Percentiles rank a stretch among this genome's conserved stretches.
Evolutionary conservation across 2,329 filamentous ascomycete genomes (phyloP).

Genomic region (Pseudogymnoascus sp.): DNA sequence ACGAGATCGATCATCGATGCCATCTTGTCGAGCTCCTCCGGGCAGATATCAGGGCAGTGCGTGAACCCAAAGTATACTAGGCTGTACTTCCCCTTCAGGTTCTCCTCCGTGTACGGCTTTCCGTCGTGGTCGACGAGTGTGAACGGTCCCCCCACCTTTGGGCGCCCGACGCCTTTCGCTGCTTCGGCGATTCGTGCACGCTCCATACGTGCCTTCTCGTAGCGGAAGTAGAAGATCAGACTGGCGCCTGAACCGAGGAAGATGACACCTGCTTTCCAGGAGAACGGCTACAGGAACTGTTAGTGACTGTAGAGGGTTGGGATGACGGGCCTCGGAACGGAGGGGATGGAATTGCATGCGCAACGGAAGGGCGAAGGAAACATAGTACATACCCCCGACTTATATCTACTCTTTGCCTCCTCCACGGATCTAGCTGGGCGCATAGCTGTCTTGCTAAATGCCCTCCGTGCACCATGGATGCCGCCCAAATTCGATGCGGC

Average conservation of each 20-base stretch:
- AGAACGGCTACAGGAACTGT: slow-evolving; percentile 64
- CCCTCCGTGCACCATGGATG: slow-evolving; percentile 11
- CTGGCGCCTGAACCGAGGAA: slow-evolving; percentile 74
- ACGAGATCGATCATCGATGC: slow-evolving; percentile 82
- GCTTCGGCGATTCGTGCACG: slow-evolving; percentile 84
- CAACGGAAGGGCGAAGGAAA: not conserved
- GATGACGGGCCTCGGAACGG: not conserved
- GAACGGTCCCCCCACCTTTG: slow-evolving; percentile 89
- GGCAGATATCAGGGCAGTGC: slow-evolving; percentile 97
- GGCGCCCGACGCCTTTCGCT: slow-evolving; percentile 84
- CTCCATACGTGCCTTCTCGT: slow-evolving; percentile 87
- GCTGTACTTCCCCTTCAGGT: slow-evolving; percentile 81
- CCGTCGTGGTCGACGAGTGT: slow-evolving; percentile 76
- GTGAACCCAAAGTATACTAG: slow-evolving; percentile 97
- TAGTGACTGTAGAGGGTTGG: not conserved
- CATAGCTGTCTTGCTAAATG: slow-evolving; percentile 19
- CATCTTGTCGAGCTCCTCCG: slow-evolving; percentile 99
- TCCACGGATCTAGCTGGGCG: slow-evolving; percentile 29
- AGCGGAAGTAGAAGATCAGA: slow-evolving; percentile 85
- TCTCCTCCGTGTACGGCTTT: slow-evolving; percentile 66
- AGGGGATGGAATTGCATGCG: not conserved
- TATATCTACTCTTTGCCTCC: slow-evolving; percentile 28
- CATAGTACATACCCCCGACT: slow-evolving; percentile 25
- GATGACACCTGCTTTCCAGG: slow-evolving; percentile 79
- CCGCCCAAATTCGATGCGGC: not conserved